Conservation (phyloP, 345 rosid species). For the Hibiscus mutabilis region DNA sequence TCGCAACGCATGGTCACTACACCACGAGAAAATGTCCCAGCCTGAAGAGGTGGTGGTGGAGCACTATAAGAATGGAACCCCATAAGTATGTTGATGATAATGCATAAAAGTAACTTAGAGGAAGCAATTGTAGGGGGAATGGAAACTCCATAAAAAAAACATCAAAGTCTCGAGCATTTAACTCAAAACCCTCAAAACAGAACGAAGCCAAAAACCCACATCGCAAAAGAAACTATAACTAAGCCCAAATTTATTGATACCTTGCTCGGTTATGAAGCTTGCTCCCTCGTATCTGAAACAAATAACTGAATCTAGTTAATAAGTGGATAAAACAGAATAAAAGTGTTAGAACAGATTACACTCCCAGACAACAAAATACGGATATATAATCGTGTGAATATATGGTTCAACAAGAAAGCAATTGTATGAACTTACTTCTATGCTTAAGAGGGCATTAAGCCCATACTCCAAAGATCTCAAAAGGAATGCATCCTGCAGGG, state of each 20-base stretch:
- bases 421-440: slow-evolving; percentile 64
- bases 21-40: slow-evolving; percentile 98
- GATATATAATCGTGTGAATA: not conserved
- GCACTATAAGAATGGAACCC: slow-evolving; percentile 57
- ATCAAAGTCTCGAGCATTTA: not conserved
- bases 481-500: slow-evolving; percentile 55
- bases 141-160: not conserved
- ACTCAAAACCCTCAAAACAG: not conserved
- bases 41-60: slow-evolving; percentile 98
- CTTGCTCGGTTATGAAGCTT: slow-evolving; percentile 93
- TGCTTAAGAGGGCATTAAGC: slow-evolving; percentile 81
- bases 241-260: slow-evolving; percentile 33
- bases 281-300: slow-evolving; percentile 83
- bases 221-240: not conserved
- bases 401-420: not conserved
- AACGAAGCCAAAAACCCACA: not conserved
- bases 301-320: slow-evolving; percentile 1
- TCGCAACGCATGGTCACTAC: slow-evolving; percentile 99
- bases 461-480: slow-evolving; percentile 86
- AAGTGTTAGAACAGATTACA: not conserved
- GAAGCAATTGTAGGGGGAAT: not conserved
- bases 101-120: not conserved
- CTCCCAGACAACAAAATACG: not conserved
- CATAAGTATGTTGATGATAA: slow-evolving; percentile 5
- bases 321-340: not conserved